phyloP scores from a whole-genome alignment of 148 eudicot genomes.

The Vaccinium darrowii region DNA sequence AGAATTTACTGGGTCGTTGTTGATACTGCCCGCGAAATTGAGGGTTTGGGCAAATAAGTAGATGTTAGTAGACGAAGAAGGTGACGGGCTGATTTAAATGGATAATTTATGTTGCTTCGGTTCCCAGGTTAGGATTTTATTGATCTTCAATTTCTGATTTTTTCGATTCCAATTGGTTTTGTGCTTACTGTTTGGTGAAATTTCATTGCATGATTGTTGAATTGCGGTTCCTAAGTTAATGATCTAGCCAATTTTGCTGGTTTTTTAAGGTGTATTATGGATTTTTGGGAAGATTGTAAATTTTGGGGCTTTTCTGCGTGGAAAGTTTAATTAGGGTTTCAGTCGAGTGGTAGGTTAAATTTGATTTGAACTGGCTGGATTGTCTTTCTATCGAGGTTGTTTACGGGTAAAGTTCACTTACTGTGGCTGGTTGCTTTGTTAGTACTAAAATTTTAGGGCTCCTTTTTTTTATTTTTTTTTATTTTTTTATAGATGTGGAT shows the following conservation, averaged over 20 bases:
- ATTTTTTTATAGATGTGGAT: not conserved
- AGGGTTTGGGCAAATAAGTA: constrained; percentile 21
- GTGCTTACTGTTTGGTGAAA: not conserved
- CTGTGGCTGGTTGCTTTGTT: constrained; percentile 12
- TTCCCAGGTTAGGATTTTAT: constrained; percentile 37
- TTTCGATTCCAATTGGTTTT: not conserved
- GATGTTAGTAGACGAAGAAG: constrained; percentile 42
- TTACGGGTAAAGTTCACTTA: not conserved
- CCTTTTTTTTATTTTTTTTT: not conserved
- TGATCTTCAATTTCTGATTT: not conserved
- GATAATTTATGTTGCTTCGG: constrained; percentile 55
- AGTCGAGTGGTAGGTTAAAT: not conserved
- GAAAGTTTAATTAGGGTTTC: constrained; percentile 7
- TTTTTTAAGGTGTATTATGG: not conserved
- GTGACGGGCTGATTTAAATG: constrained; percentile 46
- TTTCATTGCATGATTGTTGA: not conserved
- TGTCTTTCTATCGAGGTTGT: not conserved
- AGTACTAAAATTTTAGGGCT: not conserved
- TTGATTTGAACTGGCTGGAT: not conserved
- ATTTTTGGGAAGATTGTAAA: not conserved
- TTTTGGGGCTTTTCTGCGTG: constrained; percentile 2
- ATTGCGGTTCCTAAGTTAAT: not conserved
- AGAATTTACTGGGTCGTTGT: constrained; percentile 2
- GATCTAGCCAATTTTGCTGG: not conserved
- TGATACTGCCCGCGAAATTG: constrained; percentile 27